Evolutionary conservation across 202 grass and related monocot species (phyloP).

Genomic region (Elaeis oleifera): DNA sequence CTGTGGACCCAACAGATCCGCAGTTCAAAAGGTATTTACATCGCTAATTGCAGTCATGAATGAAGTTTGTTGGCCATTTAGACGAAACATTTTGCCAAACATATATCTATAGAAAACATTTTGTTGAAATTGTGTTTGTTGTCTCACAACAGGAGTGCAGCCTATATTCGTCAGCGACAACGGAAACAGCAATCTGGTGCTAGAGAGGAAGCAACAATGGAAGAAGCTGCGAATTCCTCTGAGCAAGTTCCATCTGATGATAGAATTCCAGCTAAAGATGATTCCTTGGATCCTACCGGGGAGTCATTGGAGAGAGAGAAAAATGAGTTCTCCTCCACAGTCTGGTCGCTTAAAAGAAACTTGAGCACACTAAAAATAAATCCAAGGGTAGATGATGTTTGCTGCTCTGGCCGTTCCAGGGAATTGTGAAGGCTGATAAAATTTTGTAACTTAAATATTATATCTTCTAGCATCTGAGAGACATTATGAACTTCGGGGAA

Average conservation of each 20-base stretch:
- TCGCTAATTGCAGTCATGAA: background rate
- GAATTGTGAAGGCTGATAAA: too few relatives aligned
- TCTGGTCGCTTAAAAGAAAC: slow-evolving; percentile 48
- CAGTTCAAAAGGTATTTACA: slow-evolving; percentile 73
- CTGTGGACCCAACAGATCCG: slow-evolving; percentile 79
- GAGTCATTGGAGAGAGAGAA: slow-evolving; percentile 24
- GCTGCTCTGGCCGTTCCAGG: too few relatives aligned
- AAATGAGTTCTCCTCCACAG: slow-evolving; percentile 33
- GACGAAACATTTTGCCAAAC: background rate
- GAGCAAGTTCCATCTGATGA: slow-evolving; percentile 22
- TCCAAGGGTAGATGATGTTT: slow-evolving; percentile 11
- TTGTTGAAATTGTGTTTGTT: background rate
- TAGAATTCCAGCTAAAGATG: background rate
- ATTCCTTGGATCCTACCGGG: background rate
- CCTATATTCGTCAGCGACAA: slow-evolving; percentile 35
- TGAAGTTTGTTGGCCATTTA: background rate
- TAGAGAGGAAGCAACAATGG: slow-evolving; percentile 5
- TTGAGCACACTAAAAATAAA: slow-evolving; percentile 24
- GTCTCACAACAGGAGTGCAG: slow-evolving; percentile 31
- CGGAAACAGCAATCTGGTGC: slow-evolving; percentile 5
- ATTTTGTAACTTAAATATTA: too few relatives aligned
- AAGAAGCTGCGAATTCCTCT: slow-evolving; percentile 15
- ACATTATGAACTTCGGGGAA: too few relatives aligned
- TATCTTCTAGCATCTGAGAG: too few relatives aligned
- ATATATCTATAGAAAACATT: background rate